phyloP scores from a whole-genome alignment of 768 basidiomycete genomes.

The Naematelia encephala region DNA sequence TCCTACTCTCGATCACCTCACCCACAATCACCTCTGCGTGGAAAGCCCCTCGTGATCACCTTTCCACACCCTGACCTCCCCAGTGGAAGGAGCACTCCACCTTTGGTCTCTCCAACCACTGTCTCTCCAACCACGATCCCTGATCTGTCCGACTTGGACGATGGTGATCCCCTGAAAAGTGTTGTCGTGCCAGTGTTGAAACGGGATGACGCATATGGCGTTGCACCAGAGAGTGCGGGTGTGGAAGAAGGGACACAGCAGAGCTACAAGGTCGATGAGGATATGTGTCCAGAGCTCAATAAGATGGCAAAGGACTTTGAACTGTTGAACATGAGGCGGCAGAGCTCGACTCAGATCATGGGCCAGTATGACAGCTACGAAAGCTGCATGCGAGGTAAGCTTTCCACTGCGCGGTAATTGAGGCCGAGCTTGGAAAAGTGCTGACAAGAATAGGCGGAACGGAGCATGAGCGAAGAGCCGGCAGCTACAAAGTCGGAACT shows the following conservation, averaged over 20 bases:
- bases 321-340: background rate
- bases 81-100: background rate
- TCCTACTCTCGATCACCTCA: background rate
- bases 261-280: too few species aligned
- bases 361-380: slow-evolving; percentile 34
- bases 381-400: slow-evolving; percentile 45
- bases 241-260: too few species aligned
- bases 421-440: too few species aligned
- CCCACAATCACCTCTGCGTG: background rate
- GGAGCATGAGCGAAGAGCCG: slow-evolving; percentile 44
- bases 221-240: background rate
- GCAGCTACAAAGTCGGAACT: slow-evolving; percentile 39
- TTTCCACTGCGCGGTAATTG: background rate
- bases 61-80: background rate
- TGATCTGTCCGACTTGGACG: too few species aligned
- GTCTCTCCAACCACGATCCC: background rate
- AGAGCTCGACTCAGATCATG: background rate
- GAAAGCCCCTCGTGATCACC: slow-evolving; percentile 10
- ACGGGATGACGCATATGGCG: background rate
- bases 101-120: background rate
- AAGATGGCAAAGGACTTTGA: slow-evolving; percentile 3
- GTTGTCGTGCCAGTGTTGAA: background rate
- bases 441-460: slow-evolving; percentile 31
- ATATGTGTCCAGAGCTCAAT: too few species aligned
- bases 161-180: background rate